These are phyloP conservation scores for Oryza longistaminata DNA, from an alignment of 176 grass and related monocot genomes.

Conservation along the genomic window DNA sequence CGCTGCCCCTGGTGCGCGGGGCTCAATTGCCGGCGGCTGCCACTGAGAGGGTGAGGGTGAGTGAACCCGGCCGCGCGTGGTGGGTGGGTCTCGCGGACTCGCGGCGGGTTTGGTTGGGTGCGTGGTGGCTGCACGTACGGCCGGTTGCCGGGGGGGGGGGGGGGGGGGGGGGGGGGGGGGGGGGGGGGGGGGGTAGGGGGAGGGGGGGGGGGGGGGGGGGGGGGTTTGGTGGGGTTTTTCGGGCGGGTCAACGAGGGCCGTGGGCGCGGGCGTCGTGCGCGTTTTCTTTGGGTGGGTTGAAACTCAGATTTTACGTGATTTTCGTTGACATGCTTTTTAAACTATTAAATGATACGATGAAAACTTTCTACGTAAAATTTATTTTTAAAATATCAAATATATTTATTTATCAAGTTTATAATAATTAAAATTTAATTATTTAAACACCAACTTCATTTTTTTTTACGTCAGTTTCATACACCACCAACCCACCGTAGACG, in stretches of 20 bases:
- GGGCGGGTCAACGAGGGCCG: conserved; percentile 28
- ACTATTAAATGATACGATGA: too few species aligned
- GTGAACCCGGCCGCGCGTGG: neutral
- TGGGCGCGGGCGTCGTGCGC: neutral
- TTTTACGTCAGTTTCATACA: too few species aligned
- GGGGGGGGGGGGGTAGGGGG: neutral
- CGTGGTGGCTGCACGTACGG: neutral
- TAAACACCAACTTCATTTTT: too few species aligned
- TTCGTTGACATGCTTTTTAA: too few species aligned
- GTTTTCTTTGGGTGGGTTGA: neutral
- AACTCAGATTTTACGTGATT: too few species aligned
- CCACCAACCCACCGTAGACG: too few species aligned
- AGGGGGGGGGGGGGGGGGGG: neutral
- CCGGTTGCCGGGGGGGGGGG: neutral
- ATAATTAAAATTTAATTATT: too few species aligned
- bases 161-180: neutral
- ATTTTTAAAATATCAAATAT: too few species aligned
- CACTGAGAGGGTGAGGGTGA: neutral
- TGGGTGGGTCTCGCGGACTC: conserved; percentile 11
- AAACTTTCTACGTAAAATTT: too few species aligned
- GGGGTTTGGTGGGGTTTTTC: conserved; percentile 12
- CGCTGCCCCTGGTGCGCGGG: neutral
- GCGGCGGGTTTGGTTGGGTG: conserved; percentile 7
- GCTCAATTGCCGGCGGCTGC: neutral
- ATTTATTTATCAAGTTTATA: too few species aligned